Base-by-base conservation (phyloP, 139 green algal species). In the Chlamydomonas asymmetrica region DNA sequence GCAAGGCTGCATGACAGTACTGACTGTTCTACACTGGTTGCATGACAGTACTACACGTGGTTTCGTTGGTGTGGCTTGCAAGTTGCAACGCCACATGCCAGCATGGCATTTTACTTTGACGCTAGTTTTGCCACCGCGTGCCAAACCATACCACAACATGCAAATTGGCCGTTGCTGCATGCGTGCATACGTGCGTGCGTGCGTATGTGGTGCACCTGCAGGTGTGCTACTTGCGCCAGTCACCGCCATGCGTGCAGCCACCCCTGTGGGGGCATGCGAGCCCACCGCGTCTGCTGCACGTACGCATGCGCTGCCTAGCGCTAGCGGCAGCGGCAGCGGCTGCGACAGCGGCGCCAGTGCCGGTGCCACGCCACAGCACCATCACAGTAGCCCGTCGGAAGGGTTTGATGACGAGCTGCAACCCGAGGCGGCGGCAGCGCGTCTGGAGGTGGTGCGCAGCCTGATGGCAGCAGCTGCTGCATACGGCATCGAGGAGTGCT, bases 401-500 rank as follows among this genome's bases (percentile, higher is more conserved):
- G n/a, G n/a, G n/a, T n/a, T n/a, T 4, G 54, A 22, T 25, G 69
- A 20, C 18, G 70, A 76, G 70, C 40, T 49, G 31, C 10, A n/a
- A 0, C 70, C 34, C 8, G 35, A 35, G 40, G 70, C 45, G 45
- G 38, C 38, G 43, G 38, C 75, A 41, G 7, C 60, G 3, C 59
- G 63, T 31, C 56, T 81, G 27, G 78, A 87, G 66, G 76, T 87
- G 41, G 71, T 54, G 5, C 62, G 76, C 13, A 43, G 48, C 38
- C 48, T 92, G 39, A n/a, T 86, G 73, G 50, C 73, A 5, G 85
- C 84, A 27, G 82, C 78, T 1, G 63, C 77, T 7, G 84, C 83
- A 2, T 91, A 86, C 73, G 81, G 83, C 41, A 71, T 95, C 27
- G 40, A 70, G 0, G 80, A 80, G n/a, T 91, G 87, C 74, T 95